These are phyloP conservation scores for Physaria fendleri DNA, from an alignment of 345 rosid species.

Conservation along the genomic window DNA sequence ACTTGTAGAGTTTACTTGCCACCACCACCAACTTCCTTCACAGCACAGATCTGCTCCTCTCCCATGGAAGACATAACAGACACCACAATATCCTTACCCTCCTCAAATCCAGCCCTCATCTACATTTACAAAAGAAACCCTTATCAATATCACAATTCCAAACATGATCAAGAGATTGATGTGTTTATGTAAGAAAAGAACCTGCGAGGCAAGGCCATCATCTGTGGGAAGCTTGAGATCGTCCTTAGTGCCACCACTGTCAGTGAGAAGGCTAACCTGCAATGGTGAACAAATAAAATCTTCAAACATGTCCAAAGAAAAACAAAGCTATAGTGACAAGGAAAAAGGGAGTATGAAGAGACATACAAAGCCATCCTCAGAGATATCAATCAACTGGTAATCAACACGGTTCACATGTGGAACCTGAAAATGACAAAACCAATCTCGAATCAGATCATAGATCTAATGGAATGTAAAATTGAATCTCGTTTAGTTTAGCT, in stretches of 20 bases:
- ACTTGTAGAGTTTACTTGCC: slow-evolving; percentile 41
- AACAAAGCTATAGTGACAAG: too few relatives aligned
- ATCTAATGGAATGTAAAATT: too few relatives aligned
- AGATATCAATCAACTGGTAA: slow-evolving; percentile 74
- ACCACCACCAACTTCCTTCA: slow-evolving; percentile 66
- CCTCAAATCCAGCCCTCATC: slow-evolving; percentile 70
- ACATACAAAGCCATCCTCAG: slow-evolving; percentile 79
- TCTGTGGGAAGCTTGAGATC: slow-evolving; percentile 78
- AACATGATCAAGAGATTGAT: not conserved
- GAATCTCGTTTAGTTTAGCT: too few relatives aligned
- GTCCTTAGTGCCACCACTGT: slow-evolving; percentile 64
- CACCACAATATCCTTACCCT: slow-evolving; percentile 75
- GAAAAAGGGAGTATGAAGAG: not conserved
- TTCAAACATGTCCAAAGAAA: not conserved
- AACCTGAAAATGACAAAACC: slow-evolving; percentile 34
- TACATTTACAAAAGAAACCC: slow-evolving; percentile 9
- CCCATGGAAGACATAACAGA: slow-evolving; percentile 86
- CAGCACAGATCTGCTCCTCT: slow-evolving; percentile 82
- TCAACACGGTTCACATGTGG: slow-evolving; percentile 71
- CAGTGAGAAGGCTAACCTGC: slow-evolving; percentile 72
- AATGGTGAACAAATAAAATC: not conserved
- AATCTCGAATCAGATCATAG: not conserved
- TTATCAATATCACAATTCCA: not conserved
- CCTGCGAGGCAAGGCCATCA: slow-evolving; percentile 56
- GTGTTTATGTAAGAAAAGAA: slow-evolving; percentile 7